Evolutionary conservation across 2,329 filamentous ascomycete species (phyloP).

Genomic region (Ophiostoma novo-ulmi): DNA sequence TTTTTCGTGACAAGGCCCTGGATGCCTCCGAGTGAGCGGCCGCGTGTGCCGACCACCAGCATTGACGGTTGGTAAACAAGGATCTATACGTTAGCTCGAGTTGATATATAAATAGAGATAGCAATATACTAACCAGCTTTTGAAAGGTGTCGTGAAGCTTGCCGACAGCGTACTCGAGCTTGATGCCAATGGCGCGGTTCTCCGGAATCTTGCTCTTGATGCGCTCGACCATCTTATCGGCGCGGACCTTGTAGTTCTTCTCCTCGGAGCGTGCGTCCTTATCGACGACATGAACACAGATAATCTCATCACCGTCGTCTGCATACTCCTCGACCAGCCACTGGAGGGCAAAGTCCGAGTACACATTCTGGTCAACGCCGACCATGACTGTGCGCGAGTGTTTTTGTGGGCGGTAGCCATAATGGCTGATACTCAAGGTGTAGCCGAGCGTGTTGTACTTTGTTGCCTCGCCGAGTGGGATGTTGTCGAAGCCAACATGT

Average conservation of each 20-base stretch:
- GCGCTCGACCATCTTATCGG: constrained; percentile 64
- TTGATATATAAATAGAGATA: neutral
- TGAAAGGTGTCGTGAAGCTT: constrained; percentile 89
- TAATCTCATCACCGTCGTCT: constrained; percentile 88
- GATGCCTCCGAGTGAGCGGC: constrained; percentile 76
- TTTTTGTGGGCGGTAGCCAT: constrained; percentile 74
- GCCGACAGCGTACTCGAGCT: constrained; percentile 81
- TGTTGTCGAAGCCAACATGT: constrained; percentile 58
- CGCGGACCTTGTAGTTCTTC: constrained; percentile 69
- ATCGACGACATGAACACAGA: constrained; percentile 83
- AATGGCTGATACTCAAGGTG: constrained; percentile 79
- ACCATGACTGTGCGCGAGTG: constrained; percentile 85
- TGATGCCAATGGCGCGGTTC: constrained; percentile 77
- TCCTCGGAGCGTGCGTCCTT: constrained; percentile 68
- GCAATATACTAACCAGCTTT: constrained; percentile 61
- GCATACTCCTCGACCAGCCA: constrained; percentile 90
- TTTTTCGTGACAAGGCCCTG: constrained; percentile 71
- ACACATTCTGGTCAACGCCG: constrained; percentile 83
- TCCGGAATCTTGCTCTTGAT: constrained; percentile 73
- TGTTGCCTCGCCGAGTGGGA: constrained; percentile 53
- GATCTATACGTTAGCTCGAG: constrained; percentile 53
- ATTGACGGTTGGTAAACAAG: constrained; percentile 87
- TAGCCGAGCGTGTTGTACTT: constrained; percentile 62
- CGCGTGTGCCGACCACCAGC: constrained; percentile 83
- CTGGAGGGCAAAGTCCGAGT: constrained; percentile 86